Evolutionary conservation across 352 stramenopile genomes (phyloP), one percentile per base, ranked within the genome.

Genomic region (Thalassiosira livingstoniorum): DNA sequence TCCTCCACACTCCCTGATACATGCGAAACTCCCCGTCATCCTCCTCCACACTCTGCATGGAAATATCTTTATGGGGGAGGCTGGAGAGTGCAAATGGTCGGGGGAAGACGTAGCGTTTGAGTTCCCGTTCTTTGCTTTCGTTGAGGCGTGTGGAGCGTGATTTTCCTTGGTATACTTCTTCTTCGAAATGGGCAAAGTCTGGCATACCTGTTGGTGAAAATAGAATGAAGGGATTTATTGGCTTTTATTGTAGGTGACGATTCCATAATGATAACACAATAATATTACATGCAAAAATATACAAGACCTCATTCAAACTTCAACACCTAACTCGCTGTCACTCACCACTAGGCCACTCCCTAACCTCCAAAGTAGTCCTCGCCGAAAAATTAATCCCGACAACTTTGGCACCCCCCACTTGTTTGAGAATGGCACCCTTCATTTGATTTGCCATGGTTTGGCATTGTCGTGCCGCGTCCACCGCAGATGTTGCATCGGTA

Each of bases 1-100:
- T 93, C 34, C 89, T 75, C 91, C 91, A 95, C 2, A 95, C 88
- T 39, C 91, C 91, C 79, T 95, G 91, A 80, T 95, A 95, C 66
- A 95, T 81, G 23, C 89, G 80, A 75, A 95, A 95, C 68, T 94
- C 91, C 42, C 91, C 91, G 79, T 93, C 84, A 67, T 95, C 91
- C 54, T 91, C 77, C 39, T 78, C 71, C 34, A 93, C 82, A 61
- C 82, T 92, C 74, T 94, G 87, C 91, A 95, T 95, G 0, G 90
- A 92, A 67, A 95, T 94, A 72, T 95, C 91, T 45, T 82, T 82
- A 13, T 89, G 88, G 0, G 89, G 89, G 34, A 93, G 74, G 7
- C 65, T 87, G 0, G 84, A 91, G 0, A 94, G 23, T 11, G 85
- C 85, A 85, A 94, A 95, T 3, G 91, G 91, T 42, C 90, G 73